Conservation (phyloP, 345 rosid genomes). For the Sonneratia caseolaris region DNA sequence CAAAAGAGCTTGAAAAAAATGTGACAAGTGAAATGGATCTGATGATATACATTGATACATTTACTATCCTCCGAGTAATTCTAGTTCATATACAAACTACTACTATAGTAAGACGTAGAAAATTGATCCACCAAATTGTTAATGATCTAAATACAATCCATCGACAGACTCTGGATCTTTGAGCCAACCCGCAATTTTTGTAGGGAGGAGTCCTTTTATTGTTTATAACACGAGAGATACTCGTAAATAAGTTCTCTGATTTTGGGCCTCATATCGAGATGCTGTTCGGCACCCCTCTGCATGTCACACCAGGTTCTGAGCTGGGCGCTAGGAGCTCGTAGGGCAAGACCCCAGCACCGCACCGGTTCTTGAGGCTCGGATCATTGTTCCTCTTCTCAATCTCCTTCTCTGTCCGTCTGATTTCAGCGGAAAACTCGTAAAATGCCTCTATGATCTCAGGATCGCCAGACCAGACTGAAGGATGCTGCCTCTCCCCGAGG, state of each 20-base stretch:
- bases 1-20: background rate
- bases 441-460: conserved; percentile 67
- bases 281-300: conserved; percentile 96
- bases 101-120: background rate
- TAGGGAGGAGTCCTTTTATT: background rate
- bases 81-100: background rate
- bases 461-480: conserved; percentile 73
- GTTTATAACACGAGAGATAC: background rate
- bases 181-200: background rate
- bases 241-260: background rate
- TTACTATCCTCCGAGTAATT: background rate
- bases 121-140: background rate
- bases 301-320: conserved; percentile 93
- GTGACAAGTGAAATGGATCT: background rate
- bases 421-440: conserved; percentile 62
- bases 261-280: conserved; percentile 53
- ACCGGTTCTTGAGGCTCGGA: conserved; percentile 50
- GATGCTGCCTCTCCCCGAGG: conserved; percentile 81
- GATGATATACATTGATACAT: conserved; percentile 3
- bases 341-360: conserved; percentile 94
- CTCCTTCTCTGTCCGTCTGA: conserved; percentile 62
- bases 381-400: conserved; percentile 68
- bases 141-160: background rate
- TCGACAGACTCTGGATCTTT: background rate
- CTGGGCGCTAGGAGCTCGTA: conserved; percentile 85